A percentile compares a stretch with the other conserved stretches of the same genome.
These are phyloP conservation scores for Echinochloa phyllopogon DNA, from an alignment of 176 grass and related monocot species.

Conservation along the genomic window DNA sequence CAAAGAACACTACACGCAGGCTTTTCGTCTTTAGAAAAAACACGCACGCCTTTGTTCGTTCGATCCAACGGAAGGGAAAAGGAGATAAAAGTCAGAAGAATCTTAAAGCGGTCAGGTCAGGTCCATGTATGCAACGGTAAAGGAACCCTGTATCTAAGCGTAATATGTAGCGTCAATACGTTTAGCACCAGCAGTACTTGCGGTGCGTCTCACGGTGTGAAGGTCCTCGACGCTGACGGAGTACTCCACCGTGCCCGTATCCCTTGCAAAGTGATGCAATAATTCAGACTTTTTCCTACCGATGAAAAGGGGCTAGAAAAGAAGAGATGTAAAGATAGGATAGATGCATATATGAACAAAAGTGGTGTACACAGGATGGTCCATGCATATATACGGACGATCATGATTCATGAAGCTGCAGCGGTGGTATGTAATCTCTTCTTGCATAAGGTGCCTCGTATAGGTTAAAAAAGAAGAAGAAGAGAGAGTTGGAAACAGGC, in stretches of 20 bases:
- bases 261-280: conserved; percentile 29
- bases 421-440: neutral
- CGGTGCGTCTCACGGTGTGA: neutral
- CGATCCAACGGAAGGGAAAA: conserved; percentile 29
- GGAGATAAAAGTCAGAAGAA: conserved; percentile 1
- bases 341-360: conserved; percentile 8
- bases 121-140: conserved; percentile 8
- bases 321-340: neutral
- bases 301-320: neutral
- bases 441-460: neutral
- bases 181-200: neutral
- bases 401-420: neutral
- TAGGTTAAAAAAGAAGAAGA: neutral
- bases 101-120: conserved; percentile 13
- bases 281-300: conserved; percentile 30
- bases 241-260: neutral
- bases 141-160: neutral
- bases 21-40: conserved; percentile 25
- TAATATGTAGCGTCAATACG: neutral
- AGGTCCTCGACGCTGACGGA: neutral
- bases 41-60: conserved; percentile 20
- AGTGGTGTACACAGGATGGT: neutral
- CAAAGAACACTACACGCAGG: conserved; percentile 9
- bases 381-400: neutral
- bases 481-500: neutral